phyloP scores from a whole-genome alignment of 768 basidiomycete species.

The Pulveroboletus sp. region DNA sequence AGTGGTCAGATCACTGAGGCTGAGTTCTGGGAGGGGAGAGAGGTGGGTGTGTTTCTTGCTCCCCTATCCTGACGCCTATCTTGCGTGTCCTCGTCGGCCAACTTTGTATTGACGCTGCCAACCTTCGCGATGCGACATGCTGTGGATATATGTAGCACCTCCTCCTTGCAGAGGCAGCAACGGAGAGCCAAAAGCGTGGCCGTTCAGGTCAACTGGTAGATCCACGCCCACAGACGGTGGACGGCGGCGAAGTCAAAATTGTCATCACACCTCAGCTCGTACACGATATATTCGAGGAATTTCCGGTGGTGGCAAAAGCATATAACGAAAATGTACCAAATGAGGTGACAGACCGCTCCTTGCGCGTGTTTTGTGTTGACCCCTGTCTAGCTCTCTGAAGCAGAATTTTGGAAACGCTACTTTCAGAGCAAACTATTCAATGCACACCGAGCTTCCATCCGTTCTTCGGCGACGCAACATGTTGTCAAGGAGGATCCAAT shows the following conservation, averaged over 20 bases:
- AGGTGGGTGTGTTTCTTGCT: slow-evolving; percentile 46
- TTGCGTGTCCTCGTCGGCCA: background rate
- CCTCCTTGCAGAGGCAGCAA: slow-evolving; percentile 67
- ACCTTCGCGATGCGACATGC: background rate
- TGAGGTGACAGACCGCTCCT: slow-evolving; percentile 45
- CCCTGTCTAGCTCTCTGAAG: slow-evolving; percentile 67
- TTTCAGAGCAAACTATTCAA: slow-evolving; percentile 96
- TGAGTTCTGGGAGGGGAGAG: slow-evolving; percentile 97
- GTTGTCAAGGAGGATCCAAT: slow-evolving; percentile 89
- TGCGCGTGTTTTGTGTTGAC: slow-evolving; percentile 1
- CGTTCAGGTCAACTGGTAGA: slow-evolving; percentile 83
- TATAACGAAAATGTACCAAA: slow-evolving; percentile 89
- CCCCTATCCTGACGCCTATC: slow-evolving; percentile 5
- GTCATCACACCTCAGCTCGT: slow-evolving; percentile 88
- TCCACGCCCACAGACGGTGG: slow-evolving; percentile 79
- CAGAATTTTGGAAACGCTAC: slow-evolving; percentile 95
- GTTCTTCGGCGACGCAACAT: slow-evolving; percentile 77
- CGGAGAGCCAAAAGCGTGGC: slow-evolving; percentile 73
- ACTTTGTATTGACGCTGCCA: background rate
- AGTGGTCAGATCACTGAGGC: slow-evolving; percentile 80
- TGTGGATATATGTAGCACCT: slow-evolving; percentile 49
- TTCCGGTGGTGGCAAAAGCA: slow-evolving; percentile 88
- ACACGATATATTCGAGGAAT: slow-evolving; percentile 96
- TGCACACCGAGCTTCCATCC: slow-evolving; percentile 88
- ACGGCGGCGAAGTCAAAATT: slow-evolving; percentile 83